phyloP scores from a whole-genome alignment of 1,284 basidiomycete genomes.

The Ceratobasidium sp. region DNA sequence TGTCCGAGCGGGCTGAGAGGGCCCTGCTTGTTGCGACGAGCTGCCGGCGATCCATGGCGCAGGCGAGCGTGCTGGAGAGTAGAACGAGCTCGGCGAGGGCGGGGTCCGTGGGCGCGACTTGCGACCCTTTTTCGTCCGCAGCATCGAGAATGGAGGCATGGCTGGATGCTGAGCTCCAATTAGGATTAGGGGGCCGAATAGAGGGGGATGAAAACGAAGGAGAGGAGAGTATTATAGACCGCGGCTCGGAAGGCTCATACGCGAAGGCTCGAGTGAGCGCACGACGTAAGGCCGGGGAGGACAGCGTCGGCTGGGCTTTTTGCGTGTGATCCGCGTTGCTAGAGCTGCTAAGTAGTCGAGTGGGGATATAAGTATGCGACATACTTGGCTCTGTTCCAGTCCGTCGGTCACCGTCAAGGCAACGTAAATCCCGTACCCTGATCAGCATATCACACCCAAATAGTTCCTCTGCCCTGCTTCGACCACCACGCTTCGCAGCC shows the following conservation, averaged over 20 bases:
- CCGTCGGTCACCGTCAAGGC: conserved; percentile 9
- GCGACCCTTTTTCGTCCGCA: conserved; percentile 36
- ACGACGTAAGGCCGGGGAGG: background rate
- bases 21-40: background rate
- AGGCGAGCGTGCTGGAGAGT: conserved; percentile 29
- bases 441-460: no score
- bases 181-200: no score
- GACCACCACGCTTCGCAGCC: no score
- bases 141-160: conserved; percentile 44
- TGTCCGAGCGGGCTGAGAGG: background rate
- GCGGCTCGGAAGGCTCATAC: background rate
- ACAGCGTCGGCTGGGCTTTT: no score
- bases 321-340: no score
- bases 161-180: background rate
- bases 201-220: no score
- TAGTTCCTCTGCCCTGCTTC: no score
- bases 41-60: conserved; percentile 5
- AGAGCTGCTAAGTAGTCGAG: no score
- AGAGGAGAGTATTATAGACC: no score
- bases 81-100: conserved; percentile 42
- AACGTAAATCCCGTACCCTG: background rate
- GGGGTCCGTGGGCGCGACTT: conserved; percentile 38
- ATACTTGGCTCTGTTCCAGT: no score
- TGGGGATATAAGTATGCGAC: no score
- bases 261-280: background rate